Conservation (phyloP, 768 basidiomycete genomes). For the Boletus vermiculosoides region DNA sequence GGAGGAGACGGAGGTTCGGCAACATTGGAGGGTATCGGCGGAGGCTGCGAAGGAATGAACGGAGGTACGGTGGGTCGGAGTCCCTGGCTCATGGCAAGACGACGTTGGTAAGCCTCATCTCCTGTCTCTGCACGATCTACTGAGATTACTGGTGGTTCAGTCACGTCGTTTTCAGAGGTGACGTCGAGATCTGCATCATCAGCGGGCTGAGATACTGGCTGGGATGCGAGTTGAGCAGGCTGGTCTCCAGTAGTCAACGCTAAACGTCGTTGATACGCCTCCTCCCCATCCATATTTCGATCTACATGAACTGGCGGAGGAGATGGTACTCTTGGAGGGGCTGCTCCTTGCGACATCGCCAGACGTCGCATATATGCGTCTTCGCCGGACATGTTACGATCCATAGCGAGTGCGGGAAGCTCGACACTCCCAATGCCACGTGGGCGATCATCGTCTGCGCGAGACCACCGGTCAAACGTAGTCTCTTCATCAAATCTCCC, state of each 20-base stretch:
- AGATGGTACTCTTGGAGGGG: conserved; percentile 21
- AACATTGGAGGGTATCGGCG: conserved; percentile 22
- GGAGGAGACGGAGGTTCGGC: conserved; percentile 44
- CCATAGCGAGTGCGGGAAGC: conserved; percentile 38
- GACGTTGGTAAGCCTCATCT: conserved; percentile 67
- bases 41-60: conserved; percentile 25
- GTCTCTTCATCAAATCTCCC: conserved; percentile 39
- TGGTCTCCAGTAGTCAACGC: conserved; percentile 53
- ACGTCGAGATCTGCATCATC: conserved; percentile 22
- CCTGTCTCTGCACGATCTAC: conserved; percentile 44
- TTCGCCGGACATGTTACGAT: conserved; percentile 63
- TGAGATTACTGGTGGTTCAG: neutral
- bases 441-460: conserved; percentile 47
- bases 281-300: conserved; percentile 64
- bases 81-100: conserved; percentile 54
- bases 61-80: conserved; percentile 30
- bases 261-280: conserved; percentile 72
- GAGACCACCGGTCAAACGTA: conserved; percentile 53
- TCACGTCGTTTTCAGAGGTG: neutral
- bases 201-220: conserved; percentile 24
- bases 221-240: conserved; percentile 15
- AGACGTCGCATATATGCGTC: conserved; percentile 79
- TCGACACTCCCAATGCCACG: conserved; percentile 23
- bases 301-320: conserved; percentile 41
- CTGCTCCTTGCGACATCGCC: conserved; percentile 54